Base-by-base conservation (phyloP, 768 basidiomycete species). In the Lentinus tigrinus region DNA sequence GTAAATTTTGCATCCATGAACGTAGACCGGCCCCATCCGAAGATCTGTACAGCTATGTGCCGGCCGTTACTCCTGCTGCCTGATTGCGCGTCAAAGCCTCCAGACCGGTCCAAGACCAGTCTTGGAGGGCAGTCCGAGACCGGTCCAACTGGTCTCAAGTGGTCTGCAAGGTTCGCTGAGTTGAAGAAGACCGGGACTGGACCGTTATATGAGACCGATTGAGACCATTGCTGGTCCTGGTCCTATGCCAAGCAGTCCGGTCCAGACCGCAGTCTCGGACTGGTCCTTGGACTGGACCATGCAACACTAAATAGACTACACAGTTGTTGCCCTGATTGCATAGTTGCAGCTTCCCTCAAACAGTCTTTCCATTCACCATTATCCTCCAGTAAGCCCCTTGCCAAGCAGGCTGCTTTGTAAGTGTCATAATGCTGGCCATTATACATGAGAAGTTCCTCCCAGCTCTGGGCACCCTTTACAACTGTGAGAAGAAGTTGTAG, bases 371-470 rank as follows among this genome's bases (percentile, higher is more conserved):
- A 70, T 58, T 82, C 81, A 46, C 73, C 66, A 40, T 76, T 69
- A 73, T 81, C 74, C 39, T 70, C 72, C 7, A 83, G 66, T 0
- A 83, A 71, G 2, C 78, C 79, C 6, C 52, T 47, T 21, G 72
- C 72, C 16, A 69, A n/a, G 53, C 81, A 83, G 2, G 79, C 78
- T 0, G 72, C 74, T 31, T 69, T 64, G 48, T 76, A 82, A 1
- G 73, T 74, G 0, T 59, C 51, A 67, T 70, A 62, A 0, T 63
- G 13, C 0, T 58, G 38, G 4, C 63, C 69, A 37, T 75, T 49
- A 9, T 71, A 56, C 19, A 72, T 71, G 0, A 62, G 52, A 0
- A 77, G 50, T 58, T 65, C 56, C 24, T 58, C 54, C 26, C 60
- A 73, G 64, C 43, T 70, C 50, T 51, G 71, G 19, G 75, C 57